Conservation (phyloP, 2,329 filamentous ascomycete species). For the Raffaelea arxii region DNA sequence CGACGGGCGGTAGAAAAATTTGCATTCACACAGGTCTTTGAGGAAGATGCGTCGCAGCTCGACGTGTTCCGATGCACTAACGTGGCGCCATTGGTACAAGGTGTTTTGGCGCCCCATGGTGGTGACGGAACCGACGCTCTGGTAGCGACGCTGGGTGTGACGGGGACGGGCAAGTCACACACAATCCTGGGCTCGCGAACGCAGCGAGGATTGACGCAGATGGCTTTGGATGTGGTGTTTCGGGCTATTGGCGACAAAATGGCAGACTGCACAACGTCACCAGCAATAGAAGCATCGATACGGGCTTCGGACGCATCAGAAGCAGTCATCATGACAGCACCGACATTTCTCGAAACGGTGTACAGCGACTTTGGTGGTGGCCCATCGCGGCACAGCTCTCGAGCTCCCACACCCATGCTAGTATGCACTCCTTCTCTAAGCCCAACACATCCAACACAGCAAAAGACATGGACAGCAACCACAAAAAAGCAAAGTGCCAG, state of each 20-base stretch:
- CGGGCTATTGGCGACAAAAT: conserved; percentile 66
- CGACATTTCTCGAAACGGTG: conserved; percentile 67
- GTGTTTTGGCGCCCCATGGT: conserved; percentile 63
- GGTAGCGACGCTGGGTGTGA: conserved; percentile 85
- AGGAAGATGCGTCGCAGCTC: conserved; percentile 73
- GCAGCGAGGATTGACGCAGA: conserved; percentile 83
- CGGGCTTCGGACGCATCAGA: conserved; percentile 72
- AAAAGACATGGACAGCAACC: background rate
- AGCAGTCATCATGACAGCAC: conserved; percentile 63
- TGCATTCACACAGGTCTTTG: conserved; percentile 86
- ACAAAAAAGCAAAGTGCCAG: conserved; percentile 3
- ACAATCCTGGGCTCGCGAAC: conserved; percentile 84
- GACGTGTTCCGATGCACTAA: conserved; percentile 78
- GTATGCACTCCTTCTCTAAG: conserved; percentile 40
- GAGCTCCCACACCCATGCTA: conserved; percentile 60
- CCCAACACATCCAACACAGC: conserved; percentile 12
- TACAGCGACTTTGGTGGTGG: conserved; percentile 54
- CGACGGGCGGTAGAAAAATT: conserved; percentile 89
- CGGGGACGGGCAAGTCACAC: conserved; percentile 96
- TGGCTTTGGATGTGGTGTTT: conserved; percentile 84
- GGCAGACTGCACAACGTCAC: conserved; percentile 48
- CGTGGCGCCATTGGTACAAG: conserved; percentile 66
- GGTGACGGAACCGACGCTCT: conserved; percentile 80
- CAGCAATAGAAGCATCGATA: conserved; percentile 62
- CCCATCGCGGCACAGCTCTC: conserved; percentile 49